A percentile compares a stretch with the other conserved stretches of the same genome.
These are phyloP conservation scores for Apiospora arundinis DNA, from an alignment of 2,329 filamentous ascomycete species.

Conservation along the genomic window DNA sequence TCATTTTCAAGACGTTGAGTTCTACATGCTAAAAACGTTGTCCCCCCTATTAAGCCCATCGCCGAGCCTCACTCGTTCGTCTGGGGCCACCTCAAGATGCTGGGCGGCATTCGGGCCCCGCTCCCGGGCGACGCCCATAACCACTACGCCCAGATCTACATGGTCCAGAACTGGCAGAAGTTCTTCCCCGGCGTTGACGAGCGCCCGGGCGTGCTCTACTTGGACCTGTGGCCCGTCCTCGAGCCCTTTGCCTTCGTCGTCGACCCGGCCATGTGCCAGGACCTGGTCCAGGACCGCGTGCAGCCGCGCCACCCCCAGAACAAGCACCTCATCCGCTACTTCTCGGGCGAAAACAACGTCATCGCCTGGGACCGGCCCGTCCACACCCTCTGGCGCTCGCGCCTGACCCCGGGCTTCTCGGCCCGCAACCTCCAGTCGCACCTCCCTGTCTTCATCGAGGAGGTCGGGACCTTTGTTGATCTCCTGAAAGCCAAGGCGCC, in stretches of 20 bases:
- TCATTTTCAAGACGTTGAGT: neutral
- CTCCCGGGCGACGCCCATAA: constrained; percentile 32
- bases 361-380: constrained; percentile 42
- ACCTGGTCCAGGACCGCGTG: constrained; percentile 40
- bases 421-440: constrained; percentile 40
- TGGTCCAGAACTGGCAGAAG: constrained; percentile 29
- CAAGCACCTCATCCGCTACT: constrained; percentile 31
- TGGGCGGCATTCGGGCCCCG: constrained; percentile 27
- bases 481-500: constrained; percentile 27
- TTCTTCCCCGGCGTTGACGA: constrained; percentile 32
- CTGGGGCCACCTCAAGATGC: constrained; percentile 36
- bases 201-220: constrained; percentile 35
- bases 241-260: constrained; percentile 40
- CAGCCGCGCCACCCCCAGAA: constrained; percentile 38
- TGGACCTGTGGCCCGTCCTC: constrained; percentile 45
- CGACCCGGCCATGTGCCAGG: constrained; percentile 42
- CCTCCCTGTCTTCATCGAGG: constrained; percentile 37
- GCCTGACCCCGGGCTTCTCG: constrained; percentile 45
- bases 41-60: constrained; percentile 23
- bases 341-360: constrained; percentile 39
- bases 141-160: constrained; percentile 27
- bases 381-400: constrained; percentile 41
- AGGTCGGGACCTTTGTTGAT: constrained; percentile 31
- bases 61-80: constrained; percentile 36
- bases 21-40: neutral